Conservation (phyloP, 805 yeast species). For the Yarrowia sp. region DNA sequence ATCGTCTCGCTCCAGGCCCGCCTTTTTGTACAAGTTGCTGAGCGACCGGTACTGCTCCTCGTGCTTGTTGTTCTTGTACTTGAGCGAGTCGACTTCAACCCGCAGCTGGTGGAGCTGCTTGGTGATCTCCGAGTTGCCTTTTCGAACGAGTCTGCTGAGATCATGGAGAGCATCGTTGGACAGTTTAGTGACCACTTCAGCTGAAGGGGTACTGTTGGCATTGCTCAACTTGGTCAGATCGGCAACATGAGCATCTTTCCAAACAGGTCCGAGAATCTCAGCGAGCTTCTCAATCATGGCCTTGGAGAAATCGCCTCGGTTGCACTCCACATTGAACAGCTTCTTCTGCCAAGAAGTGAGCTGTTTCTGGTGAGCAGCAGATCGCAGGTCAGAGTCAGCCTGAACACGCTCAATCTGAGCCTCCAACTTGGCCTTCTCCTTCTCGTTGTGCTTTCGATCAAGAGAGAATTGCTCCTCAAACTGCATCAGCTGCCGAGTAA, state of each 20-base stretch:
- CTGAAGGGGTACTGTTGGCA: conserved; percentile 14
- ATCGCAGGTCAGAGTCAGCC: conserved; percentile 3
- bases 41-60: conserved; percentile 21
- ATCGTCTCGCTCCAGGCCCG: conserved; percentile 21
- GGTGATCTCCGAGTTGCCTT: conserved; percentile 23
- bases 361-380: conserved; percentile 16
- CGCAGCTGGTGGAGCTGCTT: conserved; percentile 25
- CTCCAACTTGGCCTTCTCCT: neutral
- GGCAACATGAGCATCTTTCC: conserved; percentile 4
- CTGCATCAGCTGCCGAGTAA: conserved; percentile 5
- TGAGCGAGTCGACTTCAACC: conserved; percentile 15
- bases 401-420: conserved; percentile 3
- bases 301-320: conserved; percentile 17
- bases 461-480: conserved; percentile 1
- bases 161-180: conserved; percentile 20
- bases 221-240: neutral
- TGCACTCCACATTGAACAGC: conserved; percentile 24
- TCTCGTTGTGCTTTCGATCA: conserved; percentile 12
- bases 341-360: conserved; percentile 21
- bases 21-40: conserved; percentile 13
- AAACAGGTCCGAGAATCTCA: conserved; percentile 5
- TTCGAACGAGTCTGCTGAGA: conserved; percentile 1
- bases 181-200: conserved; percentile 16
- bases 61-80: conserved; percentile 13
- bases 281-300: conserved; percentile 21